These are phyloP conservation scores for Ophiostoma ips DNA, from an alignment of 2,329 filamentous ascomycete genomes.

Conservation along the genomic window DNA sequence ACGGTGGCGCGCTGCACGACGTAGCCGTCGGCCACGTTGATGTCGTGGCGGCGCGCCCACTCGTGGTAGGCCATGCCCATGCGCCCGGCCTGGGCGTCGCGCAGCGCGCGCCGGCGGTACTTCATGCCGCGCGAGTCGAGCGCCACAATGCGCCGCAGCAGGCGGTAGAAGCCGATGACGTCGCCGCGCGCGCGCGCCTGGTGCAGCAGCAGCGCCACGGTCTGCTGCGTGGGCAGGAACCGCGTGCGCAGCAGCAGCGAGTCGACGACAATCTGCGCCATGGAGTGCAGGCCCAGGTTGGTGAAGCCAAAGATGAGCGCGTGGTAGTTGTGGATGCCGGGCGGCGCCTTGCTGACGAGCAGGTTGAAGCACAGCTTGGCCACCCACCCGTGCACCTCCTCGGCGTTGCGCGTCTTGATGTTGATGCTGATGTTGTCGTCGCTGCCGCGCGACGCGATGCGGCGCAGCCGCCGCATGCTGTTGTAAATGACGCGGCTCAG, in stretches of 20 bases:
- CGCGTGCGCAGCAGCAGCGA: constrained; percentile 32
- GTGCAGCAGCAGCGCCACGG: constrained; percentile 34
- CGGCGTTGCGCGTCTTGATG: neutral
- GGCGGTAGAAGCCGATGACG: constrained; percentile 28
- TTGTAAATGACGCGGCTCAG: constrained; percentile 53
- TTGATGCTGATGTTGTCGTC: too few relatives aligned
- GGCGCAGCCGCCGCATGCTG: neutral
- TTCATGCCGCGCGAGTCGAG: constrained; percentile 27
- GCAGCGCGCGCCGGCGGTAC: constrained; percentile 16
- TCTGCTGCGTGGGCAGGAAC: constrained; percentile 34
- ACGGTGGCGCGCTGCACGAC: constrained; percentile 28
- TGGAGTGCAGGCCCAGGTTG: constrained; percentile 30
- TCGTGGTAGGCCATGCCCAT: constrained; percentile 11
- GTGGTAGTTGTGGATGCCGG: constrained; percentile 58
- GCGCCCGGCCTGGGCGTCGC: neutral
- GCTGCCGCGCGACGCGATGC: neutral
- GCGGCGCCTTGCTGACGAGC: constrained; percentile 44
- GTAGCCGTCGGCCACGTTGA: constrained; percentile 19
- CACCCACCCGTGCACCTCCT: constrained; percentile 12
- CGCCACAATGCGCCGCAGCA: constrained; percentile 32
- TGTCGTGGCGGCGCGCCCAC: constrained; percentile 18
- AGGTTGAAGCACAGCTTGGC: constrained; percentile 51
- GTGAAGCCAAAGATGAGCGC: constrained; percentile 54
- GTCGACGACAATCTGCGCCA: constrained; percentile 39
- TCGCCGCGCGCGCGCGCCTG: constrained; percentile 33